Percentiles rank a stretch among this genome's conserved stretches.
phyloP scores from a whole-genome alignment of 2,329 filamentous ascomycete genomes.

The Purpureocillium takamizusanense region DNA sequence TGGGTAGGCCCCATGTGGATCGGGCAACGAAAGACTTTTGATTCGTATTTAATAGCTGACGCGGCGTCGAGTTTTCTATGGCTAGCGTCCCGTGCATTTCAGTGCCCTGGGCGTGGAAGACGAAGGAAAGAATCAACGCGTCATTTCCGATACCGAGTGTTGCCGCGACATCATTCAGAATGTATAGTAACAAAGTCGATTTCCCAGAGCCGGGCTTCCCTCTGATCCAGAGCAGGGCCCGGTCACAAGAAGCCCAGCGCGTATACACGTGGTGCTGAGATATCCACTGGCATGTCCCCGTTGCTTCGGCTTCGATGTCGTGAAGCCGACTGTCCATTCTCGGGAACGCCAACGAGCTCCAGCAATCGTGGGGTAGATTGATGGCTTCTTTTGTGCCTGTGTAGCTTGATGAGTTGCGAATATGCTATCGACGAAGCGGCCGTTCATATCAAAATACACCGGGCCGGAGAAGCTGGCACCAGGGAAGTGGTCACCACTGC shows the following conservation, averaged over 20 bases:
- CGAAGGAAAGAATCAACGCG: constrained; percentile 14
- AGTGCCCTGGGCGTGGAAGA: constrained; percentile 24
- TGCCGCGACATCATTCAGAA: constrained; percentile 16
- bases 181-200: constrained; percentile 25
- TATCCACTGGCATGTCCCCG: constrained; percentile 24
- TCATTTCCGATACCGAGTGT: neutral
- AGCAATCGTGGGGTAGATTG: constrained; percentile 8
- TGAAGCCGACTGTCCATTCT: constrained; percentile 16
- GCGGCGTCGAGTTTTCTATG: too few relatives aligned
- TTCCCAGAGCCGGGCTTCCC: constrained; percentile 32
- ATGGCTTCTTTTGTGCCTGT: neutral
- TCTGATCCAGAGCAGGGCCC: constrained; percentile 26
- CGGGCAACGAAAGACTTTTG: too few relatives aligned
- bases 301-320: constrained; percentile 12
- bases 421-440: neutral
- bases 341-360: constrained; percentile 20
- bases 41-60: too few relatives aligned
- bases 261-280: constrained; percentile 12
- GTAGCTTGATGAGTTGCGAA: neutral
- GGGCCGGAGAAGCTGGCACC: neutral
- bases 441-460: constrained; percentile 12
- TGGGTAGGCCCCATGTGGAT: too few relatives aligned
- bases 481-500: constrained; percentile 2
- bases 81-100: constrained; percentile 20
- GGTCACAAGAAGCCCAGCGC: constrained; percentile 10